These are phyloP conservation scores for Mycena latifolia DNA, from an alignment of 768 basidiomycete genomes.

Conservation along the genomic window DNA sequence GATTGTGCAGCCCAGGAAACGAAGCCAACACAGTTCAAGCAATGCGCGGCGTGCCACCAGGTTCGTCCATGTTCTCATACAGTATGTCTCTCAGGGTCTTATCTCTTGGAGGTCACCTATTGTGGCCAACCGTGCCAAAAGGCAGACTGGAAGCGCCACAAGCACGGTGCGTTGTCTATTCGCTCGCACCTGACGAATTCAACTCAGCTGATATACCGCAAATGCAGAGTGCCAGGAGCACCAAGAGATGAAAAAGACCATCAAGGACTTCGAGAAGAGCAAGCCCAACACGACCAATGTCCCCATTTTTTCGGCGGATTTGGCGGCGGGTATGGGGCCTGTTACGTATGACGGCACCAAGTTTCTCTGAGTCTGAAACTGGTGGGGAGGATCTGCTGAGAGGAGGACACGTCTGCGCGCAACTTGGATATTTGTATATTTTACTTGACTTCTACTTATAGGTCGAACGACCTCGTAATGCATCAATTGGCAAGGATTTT, in stretches of 20 bases:
- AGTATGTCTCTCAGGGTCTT: not conserved
- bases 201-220: too few species aligned
- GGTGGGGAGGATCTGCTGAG: too few species aligned
- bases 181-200: too few species aligned
- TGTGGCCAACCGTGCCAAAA: constrained; percentile 45
- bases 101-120: constrained; percentile 44
- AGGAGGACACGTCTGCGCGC: too few species aligned
- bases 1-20: constrained; percentile 40
- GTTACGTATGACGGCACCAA: not conserved
- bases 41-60: constrained; percentile 46
- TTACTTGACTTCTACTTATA: too few species aligned
- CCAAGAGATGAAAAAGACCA: not conserved
- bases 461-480: too few species aligned
- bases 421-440: too few species aligned
- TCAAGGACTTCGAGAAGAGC: constrained; percentile 2
- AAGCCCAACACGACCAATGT: constrained; percentile 8
- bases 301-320: constrained; percentile 2
- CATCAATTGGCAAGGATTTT: too few species aligned
- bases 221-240: not conserved
- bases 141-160: constrained; percentile 44
- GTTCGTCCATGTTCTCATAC: constrained; percentile 24
- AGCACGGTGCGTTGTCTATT: constrained; percentile 15
- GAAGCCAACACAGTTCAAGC: constrained; percentile 44
- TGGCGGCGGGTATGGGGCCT: not conserved
- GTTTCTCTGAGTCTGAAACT: not conserved